Evolutionary conservation across 176 grass and related monocot genomes (phyloP), one percentile per base, ranked within the genome.

Genomic region (Miscanthus lutarioriparius): DNA sequence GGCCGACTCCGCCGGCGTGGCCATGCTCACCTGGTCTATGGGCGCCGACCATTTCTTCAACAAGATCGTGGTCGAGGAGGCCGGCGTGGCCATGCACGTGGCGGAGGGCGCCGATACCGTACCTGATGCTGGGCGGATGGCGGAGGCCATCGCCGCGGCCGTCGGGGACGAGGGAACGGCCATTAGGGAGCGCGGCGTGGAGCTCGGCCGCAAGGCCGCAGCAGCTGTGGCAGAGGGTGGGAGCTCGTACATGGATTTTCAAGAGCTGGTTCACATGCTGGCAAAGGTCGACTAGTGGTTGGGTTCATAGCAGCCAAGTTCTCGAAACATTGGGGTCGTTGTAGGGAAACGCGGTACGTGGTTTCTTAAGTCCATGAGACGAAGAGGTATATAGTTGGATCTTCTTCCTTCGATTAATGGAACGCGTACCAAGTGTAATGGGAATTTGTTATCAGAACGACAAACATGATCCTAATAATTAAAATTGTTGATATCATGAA

Each of bases 11-110:
- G 83, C 83, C 3, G 88, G 91, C 22, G 91, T 93, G 51, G 82
- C 86, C 7, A 59, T 94, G 74, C 79, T 94, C 53, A 77, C 86
- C 19, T 94, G 92, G 92, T 88, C 92, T 25, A 86, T 91, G 83
- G 49, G 59, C 3, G 88, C 92, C 39, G 92, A 91, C 71, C 92
- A 94, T 64, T 91, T 86, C 86, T 44, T 30, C 7, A 80, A 88
- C 83, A 76, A 86, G 13, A 56, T 41, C 70, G 44, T 78, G 28
- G 20, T 93, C 44, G 76, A 35, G 64, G 86, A 88, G 83, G 54
- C 76, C 15, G 82, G 86, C 27, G 80, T 87, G 35, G 88, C 78
- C 41, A 28, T 91, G 65, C 65, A 53, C 2, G 76, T 78, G 6
- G 89, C 85, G 22, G 67, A 88, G 53, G 91, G 88, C 17, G 79